These are phyloP conservation scores for Citrus maxima DNA, from an alignment of 345 rosid species.

Conservation along the genomic window DNA sequence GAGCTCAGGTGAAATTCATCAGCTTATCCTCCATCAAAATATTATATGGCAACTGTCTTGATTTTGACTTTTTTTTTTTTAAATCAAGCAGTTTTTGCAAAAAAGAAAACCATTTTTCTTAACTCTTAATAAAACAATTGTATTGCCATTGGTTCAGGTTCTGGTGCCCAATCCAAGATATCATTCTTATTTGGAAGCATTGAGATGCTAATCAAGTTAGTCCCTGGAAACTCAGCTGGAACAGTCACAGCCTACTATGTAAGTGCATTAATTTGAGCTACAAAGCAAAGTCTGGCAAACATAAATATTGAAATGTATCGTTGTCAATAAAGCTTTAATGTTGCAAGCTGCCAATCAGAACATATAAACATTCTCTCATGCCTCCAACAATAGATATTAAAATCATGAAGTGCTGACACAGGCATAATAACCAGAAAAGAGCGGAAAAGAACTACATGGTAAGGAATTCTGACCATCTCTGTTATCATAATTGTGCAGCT, in stretches of 20 bases:
- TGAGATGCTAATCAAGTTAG: constrained; percentile 79
- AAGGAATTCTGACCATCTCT: background rate
- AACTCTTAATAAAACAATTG: background rate
- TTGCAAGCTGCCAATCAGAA: background rate
- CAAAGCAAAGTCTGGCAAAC: background rate
- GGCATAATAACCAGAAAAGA: background rate
- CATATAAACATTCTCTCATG: background rate
- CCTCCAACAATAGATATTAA: background rate
- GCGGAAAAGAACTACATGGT: background rate
- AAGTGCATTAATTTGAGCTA: constrained; percentile 16
- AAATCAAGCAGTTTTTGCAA: background rate
- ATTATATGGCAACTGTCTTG: background rate
- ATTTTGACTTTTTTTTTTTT: background rate
- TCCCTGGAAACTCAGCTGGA: constrained; percentile 85
- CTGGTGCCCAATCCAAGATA: constrained; percentile 54
- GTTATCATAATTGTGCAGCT: constrained; percentile 32
- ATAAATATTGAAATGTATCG: background rate
- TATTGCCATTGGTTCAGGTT: constrained; percentile 31
- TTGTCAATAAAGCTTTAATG: background rate
- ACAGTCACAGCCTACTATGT: constrained; percentile 71
- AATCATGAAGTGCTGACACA: background rate
- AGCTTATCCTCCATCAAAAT: background rate
- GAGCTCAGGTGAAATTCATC: constrained; percentile 40
- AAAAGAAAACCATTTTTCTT: background rate
- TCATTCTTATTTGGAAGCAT: constrained; percentile 68